Evolutionary conservation across 352 stramenopile species (phyloP).

Genomic region (Peronospora belbahrii): DNA sequence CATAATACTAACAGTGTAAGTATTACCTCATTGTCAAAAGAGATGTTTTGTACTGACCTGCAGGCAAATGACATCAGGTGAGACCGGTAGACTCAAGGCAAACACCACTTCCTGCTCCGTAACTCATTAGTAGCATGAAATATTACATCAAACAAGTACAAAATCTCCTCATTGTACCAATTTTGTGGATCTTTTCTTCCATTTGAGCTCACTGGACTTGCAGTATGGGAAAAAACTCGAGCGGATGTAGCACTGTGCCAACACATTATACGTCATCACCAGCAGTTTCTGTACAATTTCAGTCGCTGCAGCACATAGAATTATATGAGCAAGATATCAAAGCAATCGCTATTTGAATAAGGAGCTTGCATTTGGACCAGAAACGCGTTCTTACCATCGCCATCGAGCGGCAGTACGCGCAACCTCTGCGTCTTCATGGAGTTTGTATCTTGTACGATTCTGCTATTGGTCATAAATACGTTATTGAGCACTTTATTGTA

Average conservation of each 20-base stretch:
- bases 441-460: too few species aligned
- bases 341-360: constrained; percentile 2
- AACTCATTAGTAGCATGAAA: constrained; percentile 7
- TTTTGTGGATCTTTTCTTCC: constrained; percentile 64
- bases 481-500: constrained; percentile 32
- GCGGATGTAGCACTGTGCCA: constrained; percentile 74
- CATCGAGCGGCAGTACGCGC: constrained; percentile 23
- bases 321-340: not conserved
- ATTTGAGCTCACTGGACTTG: constrained; percentile 41
- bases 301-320: constrained; percentile 3
- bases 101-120: constrained; percentile 46
- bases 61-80: constrained; percentile 65
- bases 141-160: too few species aligned
- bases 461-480: not conserved
- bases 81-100: constrained; percentile 39
- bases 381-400: constrained; percentile 7
- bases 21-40: not conserved
- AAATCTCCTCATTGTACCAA: too few species aligned
- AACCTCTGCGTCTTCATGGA: constrained; percentile 32
- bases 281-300: constrained; percentile 29
- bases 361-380: not conserved
- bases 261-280: constrained; percentile 86
- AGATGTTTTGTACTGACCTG: constrained; percentile 32
- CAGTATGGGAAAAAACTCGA: constrained; percentile 82
- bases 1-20: not conserved